phyloP scores from a whole-genome alignment of 148 eudicot genomes.

The Heliosperma pusillum region DNA sequence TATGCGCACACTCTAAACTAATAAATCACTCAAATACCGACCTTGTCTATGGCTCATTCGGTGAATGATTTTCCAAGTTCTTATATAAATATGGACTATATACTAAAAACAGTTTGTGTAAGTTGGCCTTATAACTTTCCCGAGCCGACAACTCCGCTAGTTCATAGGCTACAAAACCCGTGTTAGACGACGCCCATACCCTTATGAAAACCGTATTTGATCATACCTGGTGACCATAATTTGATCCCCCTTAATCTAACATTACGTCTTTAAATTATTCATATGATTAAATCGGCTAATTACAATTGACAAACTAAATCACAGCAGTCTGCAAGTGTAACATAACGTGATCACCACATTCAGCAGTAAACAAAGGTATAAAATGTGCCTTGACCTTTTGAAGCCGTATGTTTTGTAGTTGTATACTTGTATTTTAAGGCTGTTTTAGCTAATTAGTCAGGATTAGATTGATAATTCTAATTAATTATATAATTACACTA shows the following conservation, averaged over 20 bases:
- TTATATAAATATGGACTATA: too few relatives aligned
- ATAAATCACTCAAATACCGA: too few relatives aligned
- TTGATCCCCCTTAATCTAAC: not conserved
- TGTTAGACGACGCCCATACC: too few relatives aligned
- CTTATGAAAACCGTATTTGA: too few relatives aligned
- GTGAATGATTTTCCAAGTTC: too few relatives aligned
- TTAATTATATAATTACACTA: not conserved
- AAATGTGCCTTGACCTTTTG: not conserved
- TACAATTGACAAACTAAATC: not conserved
- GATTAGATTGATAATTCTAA: not conserved
- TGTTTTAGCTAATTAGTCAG: not conserved
- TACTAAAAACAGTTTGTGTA: too few relatives aligned
- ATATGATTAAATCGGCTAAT: conserved; percentile 7
- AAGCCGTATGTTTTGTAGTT: not conserved
- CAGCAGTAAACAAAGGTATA: not conserved
- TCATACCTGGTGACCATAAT: too few relatives aligned
- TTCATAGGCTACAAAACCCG: too few relatives aligned
- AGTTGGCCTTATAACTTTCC: too few relatives aligned
- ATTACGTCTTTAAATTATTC: not conserved
- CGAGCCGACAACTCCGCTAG: too few relatives aligned
- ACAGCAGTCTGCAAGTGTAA: conserved; percentile 3
- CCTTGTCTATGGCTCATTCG: too few relatives aligned
- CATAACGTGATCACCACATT: conserved; percentile 16
- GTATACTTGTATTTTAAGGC: not conserved
- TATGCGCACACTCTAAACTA: too few relatives aligned